Evolutionary conservation across 2,329 filamentous ascomycete species (phyloP).

Genomic region (Diaporthe citri): DNA sequence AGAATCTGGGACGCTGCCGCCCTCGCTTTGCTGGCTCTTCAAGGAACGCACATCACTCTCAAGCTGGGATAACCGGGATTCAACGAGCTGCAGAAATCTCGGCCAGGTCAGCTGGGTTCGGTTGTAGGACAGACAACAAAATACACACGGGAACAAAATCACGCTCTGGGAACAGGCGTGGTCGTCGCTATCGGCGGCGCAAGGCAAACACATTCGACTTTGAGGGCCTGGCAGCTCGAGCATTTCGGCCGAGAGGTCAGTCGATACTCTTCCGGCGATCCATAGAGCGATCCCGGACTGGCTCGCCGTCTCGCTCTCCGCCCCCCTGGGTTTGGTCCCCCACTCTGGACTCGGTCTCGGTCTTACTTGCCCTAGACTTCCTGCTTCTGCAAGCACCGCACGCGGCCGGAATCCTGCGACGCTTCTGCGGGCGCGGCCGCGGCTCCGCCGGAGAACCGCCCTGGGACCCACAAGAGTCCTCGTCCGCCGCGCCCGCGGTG

Average conservation of each 20-base stretch:
- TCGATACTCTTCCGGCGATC: neutral
- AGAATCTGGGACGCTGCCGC: slow-evolving; percentile 28
- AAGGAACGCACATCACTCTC: slow-evolving; percentile 36
- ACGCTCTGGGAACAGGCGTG: slow-evolving; percentile 38
- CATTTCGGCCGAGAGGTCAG: slow-evolving; percentile 38
- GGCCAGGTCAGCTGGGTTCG: neutral
- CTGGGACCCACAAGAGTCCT: slow-evolving; percentile 1
- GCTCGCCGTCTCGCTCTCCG: neutral
- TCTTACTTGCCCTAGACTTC: slow-evolving; percentile 37
- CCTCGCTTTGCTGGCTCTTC: slow-evolving; percentile 30
- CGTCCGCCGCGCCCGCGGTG: slow-evolving; percentile 14
- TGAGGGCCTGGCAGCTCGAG: slow-evolving; percentile 35
- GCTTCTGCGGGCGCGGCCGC: slow-evolving; percentile 36
- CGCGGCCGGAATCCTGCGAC: slow-evolving; percentile 38
- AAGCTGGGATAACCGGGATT: slow-evolving; percentile 37
- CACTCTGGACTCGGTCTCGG: neutral
- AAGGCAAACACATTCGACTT: slow-evolving; percentile 39
- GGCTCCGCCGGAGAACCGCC: slow-evolving; percentile 11
- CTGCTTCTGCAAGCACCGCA: slow-evolving; percentile 39
- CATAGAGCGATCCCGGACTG: neutral
- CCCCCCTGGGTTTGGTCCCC: too few species aligned
- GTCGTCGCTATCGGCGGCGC: slow-evolving; percentile 38
- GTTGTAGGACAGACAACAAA: too few species aligned
- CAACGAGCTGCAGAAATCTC: slow-evolving; percentile 37
- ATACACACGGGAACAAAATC: neutral